A percentile compares a stretch with the other conserved stretches of the same genome.
phyloP scores from a whole-genome alignment of 805 yeast species.

The Yarrowia alimentaria region DNA sequence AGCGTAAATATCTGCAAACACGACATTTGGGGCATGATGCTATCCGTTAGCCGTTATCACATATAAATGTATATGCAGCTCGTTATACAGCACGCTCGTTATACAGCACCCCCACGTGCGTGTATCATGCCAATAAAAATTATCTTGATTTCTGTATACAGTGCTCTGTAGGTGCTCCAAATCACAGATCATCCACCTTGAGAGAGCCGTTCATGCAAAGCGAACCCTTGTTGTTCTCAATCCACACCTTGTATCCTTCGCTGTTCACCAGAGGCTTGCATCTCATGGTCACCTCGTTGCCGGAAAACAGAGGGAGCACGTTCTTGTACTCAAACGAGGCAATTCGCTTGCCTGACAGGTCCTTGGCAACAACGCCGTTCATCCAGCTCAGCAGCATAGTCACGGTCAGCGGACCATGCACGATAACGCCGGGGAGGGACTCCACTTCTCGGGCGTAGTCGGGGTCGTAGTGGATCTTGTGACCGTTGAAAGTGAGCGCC shows the following conservation, averaged over 20 bases:
- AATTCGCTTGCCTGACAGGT: constrained; percentile 32
- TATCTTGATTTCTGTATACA: too few relatives aligned
- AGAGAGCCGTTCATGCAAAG: constrained; percentile 35
- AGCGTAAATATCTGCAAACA: too few relatives aligned
- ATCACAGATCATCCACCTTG: constrained; percentile 16
- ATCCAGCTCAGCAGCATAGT: constrained; percentile 59
- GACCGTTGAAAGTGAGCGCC: constrained; percentile 78
- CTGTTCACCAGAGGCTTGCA: constrained; percentile 31
- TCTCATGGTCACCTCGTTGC: constrained; percentile 38
- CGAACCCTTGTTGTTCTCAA: constrained; percentile 32
- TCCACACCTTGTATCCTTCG: constrained; percentile 40
- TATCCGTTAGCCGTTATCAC: too few relatives aligned
- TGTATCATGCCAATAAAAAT: too few relatives aligned
- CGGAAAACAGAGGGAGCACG: constrained; percentile 50
- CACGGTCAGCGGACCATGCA: constrained; percentile 80
- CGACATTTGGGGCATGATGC: too few relatives aligned
- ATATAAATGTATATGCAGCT: too few relatives aligned
- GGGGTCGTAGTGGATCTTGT: constrained; percentile 73
- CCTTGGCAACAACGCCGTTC: constrained; percentile 31
- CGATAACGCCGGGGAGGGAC: constrained; percentile 57
- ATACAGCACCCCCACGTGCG: too few relatives aligned
- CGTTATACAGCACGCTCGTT: too few relatives aligned
- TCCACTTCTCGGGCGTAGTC: constrained; percentile 55
- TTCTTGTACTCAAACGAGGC: constrained; percentile 50
- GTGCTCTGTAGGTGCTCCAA: not conserved